A percentile compares a stretch with the other conserved stretches of the same genome.
These are phyloP conservation scores for Apiospora aurea DNA, from an alignment of 2,329 filamentous ascomycete genomes.

Conservation along the genomic window DNA sequence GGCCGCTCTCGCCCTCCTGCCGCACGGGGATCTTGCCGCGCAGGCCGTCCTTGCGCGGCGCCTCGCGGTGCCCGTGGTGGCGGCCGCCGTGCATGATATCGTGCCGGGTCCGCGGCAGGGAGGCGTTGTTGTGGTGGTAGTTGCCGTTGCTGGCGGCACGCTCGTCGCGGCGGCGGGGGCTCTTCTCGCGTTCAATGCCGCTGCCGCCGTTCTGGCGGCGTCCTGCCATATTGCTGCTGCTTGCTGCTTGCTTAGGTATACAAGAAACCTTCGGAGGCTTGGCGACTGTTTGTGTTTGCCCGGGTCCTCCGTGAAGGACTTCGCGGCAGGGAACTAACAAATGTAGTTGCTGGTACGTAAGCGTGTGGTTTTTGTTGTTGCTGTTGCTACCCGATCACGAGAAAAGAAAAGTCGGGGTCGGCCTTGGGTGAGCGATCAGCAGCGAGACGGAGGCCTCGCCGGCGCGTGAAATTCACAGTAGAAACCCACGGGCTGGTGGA, in stretches of 20 bases:
- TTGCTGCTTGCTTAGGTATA: background rate
- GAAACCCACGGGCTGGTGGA: background rate
- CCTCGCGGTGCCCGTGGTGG: conserved; percentile 16
- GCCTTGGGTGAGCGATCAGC: background rate
- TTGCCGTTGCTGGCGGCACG: background rate
- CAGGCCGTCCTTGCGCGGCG: conserved; percentile 27
- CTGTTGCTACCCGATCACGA: background rate
- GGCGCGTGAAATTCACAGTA: background rate
- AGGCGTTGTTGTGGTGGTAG: background rate
- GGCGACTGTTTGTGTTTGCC: background rate
- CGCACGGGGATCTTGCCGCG: conserved; percentile 40
- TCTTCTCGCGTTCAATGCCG: conserved; percentile 25
- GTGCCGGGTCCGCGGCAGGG: conserved; percentile 26
- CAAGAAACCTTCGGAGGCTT: background rate
- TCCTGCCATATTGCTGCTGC: background rate
- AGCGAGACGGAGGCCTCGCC: conserved; percentile 3
- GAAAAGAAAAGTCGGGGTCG: background rate
- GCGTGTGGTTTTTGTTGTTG: background rate
- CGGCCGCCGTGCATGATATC: conserved; percentile 24
- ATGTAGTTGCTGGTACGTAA: background rate
- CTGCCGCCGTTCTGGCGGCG: background rate
- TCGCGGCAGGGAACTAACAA: background rate
- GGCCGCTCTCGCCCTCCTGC: conserved; percentile 69
- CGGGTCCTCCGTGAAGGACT: background rate
- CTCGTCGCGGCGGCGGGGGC: conserved; percentile 18